Evolutionary conservation across 225 moss, liverwort and hornwort species (phyloP).

Genomic region (Sphagnum contortum): DNA sequence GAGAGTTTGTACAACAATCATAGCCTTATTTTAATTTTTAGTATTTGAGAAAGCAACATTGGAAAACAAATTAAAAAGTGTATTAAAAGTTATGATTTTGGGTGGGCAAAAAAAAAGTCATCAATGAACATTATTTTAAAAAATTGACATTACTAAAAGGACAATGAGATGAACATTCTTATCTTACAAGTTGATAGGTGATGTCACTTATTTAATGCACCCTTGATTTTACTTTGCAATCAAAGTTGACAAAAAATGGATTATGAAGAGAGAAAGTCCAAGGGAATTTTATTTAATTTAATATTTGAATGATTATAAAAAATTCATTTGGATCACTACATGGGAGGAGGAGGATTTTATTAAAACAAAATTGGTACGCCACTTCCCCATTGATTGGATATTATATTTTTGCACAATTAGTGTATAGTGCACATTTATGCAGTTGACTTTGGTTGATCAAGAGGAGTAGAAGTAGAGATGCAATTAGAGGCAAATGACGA

Average conservation of each 20-base stretch:
- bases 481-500: neutral
- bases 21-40: neutral
- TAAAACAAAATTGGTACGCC: neutral
- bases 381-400: neutral
- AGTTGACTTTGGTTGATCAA: neutral
- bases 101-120: constrained; percentile 2
- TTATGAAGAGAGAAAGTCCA: neutral
- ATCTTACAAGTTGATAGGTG: neutral
- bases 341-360: too few relatives aligned
- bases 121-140: neutral
- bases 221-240: neutral
- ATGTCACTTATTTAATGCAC: neutral
- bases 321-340: neutral
- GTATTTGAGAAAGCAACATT: neutral
- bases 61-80: neutral
- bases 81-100: constrained; percentile 8
- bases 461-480: neutral
- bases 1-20: neutral
- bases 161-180: neutral
- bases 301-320: neutral
- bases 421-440: neutral
- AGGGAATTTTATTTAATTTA: neutral
- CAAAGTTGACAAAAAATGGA: neutral
- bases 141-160: neutral
- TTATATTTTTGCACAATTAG: neutral